Evolutionary conservation across 2,329 filamentous ascomycete genomes (phyloP).

Genomic region (Pyrenophora seminiperda): DNA sequence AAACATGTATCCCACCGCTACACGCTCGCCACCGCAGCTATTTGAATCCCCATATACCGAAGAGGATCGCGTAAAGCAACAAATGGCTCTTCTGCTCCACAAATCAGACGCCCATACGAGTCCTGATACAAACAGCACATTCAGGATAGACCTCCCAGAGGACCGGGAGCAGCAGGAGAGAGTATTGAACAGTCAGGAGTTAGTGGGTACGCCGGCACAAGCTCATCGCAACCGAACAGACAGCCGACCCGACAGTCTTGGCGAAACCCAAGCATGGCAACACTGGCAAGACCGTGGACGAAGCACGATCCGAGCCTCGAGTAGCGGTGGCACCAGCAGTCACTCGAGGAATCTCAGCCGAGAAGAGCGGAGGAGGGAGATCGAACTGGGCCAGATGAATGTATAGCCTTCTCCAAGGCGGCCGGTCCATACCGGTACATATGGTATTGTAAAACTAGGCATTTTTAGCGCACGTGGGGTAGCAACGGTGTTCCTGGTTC

Average conservation of each 20-base stretch:
- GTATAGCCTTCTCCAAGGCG: slow-evolving; percentile 5
- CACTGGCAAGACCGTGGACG: slow-evolving; percentile 40
- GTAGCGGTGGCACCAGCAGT: slow-evolving; percentile 30
- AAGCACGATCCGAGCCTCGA: slow-evolving; percentile 32
- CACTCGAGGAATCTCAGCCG: slow-evolving; percentile 45
- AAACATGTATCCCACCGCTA: slow-evolving; percentile 54
- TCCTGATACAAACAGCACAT: slow-evolving; percentile 48
- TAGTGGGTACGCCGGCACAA: slow-evolving; percentile 37
- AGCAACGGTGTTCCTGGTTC: slow-evolving; percentile 19
- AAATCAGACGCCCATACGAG: slow-evolving; percentile 41
- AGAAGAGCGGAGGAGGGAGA: slow-evolving; percentile 50
- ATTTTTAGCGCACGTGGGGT: slow-evolving; percentile 9
- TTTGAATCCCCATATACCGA: slow-evolving; percentile 47
- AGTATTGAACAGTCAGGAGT: slow-evolving; percentile 35
- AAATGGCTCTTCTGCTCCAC: slow-evolving; percentile 56
- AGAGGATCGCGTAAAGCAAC: slow-evolving; percentile 57
- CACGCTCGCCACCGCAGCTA: slow-evolving; percentile 32
- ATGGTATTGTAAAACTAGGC: not conserved
- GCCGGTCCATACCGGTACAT: not conserved
- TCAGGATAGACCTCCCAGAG: slow-evolving; percentile 49
- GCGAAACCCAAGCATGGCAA: slow-evolving; percentile 38
- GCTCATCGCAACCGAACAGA: slow-evolving; percentile 30
- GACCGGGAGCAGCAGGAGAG: slow-evolving; percentile 37
- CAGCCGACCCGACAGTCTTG: slow-evolving; percentile 36
- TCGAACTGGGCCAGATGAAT: slow-evolving; percentile 44